These are phyloP conservation scores for Epichloe amarillans DNA, from an alignment of 2,329 filamentous ascomycete species.

Conservation along the genomic window DNA sequence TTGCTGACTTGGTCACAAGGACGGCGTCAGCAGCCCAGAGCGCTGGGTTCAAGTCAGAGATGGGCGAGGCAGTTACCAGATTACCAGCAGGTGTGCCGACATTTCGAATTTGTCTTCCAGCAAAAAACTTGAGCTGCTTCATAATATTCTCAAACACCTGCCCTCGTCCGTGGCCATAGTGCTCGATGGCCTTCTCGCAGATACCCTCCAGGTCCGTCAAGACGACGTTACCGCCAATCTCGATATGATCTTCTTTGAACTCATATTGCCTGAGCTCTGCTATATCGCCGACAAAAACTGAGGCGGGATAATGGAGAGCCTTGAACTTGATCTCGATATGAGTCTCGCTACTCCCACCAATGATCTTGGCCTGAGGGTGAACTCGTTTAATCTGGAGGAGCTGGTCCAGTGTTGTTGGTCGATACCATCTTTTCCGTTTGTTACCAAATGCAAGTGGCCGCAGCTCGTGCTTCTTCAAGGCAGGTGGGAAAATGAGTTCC, in stretches of 20 bases:
- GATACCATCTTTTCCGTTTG: conserved; percentile 87
- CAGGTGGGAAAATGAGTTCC: conserved; percentile 85
- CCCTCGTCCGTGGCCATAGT: conserved; percentile 57
- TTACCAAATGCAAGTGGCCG: conserved; percentile 81
- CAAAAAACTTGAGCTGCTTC: conserved; percentile 96
- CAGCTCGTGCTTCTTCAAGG: conserved; percentile 70
- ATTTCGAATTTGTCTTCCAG: conserved; percentile 88
- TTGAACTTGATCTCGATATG: conserved; percentile 99
- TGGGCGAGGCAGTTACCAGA: conserved; percentile 84
- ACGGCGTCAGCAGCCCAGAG: conserved; percentile 78
- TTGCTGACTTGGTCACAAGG: conserved; percentile 65
- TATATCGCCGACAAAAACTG: conserved; percentile 89
- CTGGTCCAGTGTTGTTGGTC: conserved; percentile 75
- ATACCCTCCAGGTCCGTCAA: conserved; percentile 84
- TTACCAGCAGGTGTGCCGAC: conserved; percentile 96
- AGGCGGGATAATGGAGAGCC: conserved; percentile 76
- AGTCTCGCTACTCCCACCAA: conserved; percentile 91
- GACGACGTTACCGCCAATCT: conserved; percentile 85
- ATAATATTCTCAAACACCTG: conserved; percentile 85
- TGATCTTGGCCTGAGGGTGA: conserved; percentile 80
- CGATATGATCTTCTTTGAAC: conserved; percentile 69
- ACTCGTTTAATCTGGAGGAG: conserved; percentile 81
- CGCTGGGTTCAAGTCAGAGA: conserved; percentile 90
- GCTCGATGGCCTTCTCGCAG: conserved; percentile 62
- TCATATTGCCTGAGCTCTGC: conserved; percentile 71